Base-by-base conservation (phyloP, 129 eudicot genomes). In the Chrysanthemum makinoi region DNA sequence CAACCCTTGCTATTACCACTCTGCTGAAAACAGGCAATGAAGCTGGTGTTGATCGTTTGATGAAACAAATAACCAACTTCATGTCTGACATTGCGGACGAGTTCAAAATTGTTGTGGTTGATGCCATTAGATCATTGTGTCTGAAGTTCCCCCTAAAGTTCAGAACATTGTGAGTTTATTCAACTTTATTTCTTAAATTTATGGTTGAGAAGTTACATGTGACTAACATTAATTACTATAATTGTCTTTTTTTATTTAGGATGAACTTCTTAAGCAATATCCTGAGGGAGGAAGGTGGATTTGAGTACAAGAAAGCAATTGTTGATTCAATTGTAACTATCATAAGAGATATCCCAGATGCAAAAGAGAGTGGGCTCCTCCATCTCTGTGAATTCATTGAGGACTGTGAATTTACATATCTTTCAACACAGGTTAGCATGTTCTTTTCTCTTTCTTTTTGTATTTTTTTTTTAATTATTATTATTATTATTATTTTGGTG, bases 81-180 rank as follows among this genome's bases (percentile, higher is more conserved):
- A 93, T 93, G 96, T 89, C 98, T 51, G 98, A 93, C 73, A 93
- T 93, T 83, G 95, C 96, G 19, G 98, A 93, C 74, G 98, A 93
- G 79, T 93, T 93, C 80, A 93, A 93, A 83, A 93, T 93, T 57
- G 98, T 93, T 70, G 98, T 93, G 68, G 98, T 93, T 64, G 98
- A 93, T 82, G 98, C 98, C 68, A 93, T 93, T 52, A 89, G 95
- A 82, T 93, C 98, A 11, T 74, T 93, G 81, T 89, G 98, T 70
- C 65, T 93, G 75, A 93, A 93, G 86, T 93, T 93, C 78, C 98
- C 98, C 39, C 90, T 93, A 49, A 93, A 93, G 75, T 93, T 81
- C 79, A 89, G 96, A 93, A 78, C 98, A 60, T 72, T 93, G 98
- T 93, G 72, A 89, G 96, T 82, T 13, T 61, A 14, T 43, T 47